These are phyloP conservation scores for Pterocarpus santalinus DNA, from an alignment of 306 rosid genomes.

Conservation along the genomic window DNA sequence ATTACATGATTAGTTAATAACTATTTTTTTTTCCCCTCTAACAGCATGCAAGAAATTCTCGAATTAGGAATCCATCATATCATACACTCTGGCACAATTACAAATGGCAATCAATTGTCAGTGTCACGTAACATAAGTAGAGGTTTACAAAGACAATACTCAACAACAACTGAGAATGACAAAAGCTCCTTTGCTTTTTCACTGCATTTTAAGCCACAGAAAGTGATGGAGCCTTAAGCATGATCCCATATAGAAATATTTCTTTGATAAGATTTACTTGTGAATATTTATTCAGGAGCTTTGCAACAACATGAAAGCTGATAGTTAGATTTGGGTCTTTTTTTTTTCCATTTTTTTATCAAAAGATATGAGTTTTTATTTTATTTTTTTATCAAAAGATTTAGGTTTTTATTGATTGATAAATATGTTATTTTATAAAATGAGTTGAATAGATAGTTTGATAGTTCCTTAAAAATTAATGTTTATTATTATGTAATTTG, in stretches of 20 bases:
- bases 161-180: conserved; percentile 31
- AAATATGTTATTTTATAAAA: no score
- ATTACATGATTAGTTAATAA: not conserved
- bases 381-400: no score
- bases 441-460: no score
- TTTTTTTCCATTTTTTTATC: no score
- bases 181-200: not conserved
- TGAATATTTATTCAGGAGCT: not conserved
- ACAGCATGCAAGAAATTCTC: not conserved
- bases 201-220: conserved; percentile 36
- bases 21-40: not conserved
- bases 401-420: no score
- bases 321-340: no score
- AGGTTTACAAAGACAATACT: conserved; percentile 49
- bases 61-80: conserved; percentile 50
- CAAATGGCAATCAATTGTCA: not conserved
- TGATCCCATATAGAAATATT: not conserved
- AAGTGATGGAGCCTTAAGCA: conserved; percentile 20
- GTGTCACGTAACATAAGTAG: conserved; percentile 23
- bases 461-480: no score
- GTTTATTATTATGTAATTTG: no score
- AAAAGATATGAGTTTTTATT: no score
- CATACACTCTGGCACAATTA: conserved; percentile 33
- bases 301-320: conserved; percentile 1
- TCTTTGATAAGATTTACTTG: conserved; percentile 8